These are phyloP conservation scores for Daldinia eschscholtzii DNA, from an alignment of 2,329 filamentous ascomycete species.

Conservation along the genomic window DNA sequence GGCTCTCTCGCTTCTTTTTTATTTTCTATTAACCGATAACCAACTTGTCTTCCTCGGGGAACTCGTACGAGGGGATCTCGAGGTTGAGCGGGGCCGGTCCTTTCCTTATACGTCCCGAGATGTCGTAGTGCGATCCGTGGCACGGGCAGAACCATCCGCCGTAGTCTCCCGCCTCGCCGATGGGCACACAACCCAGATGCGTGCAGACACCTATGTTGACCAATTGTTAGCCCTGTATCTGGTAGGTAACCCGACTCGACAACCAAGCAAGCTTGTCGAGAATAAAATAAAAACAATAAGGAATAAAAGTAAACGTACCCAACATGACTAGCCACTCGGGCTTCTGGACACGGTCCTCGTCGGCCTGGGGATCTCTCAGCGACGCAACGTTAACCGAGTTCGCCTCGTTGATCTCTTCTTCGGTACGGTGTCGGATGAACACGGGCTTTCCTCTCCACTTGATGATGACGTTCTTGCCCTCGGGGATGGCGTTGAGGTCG, in stretches of 20 bases:
- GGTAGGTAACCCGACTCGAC: background rate
- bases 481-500: conserved; percentile 89
- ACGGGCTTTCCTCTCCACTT: conserved; percentile 99
- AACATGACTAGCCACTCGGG: conserved; percentile 99
- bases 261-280: too few species aligned
- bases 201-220: conserved; percentile 88
- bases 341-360: conserved; percentile 95
- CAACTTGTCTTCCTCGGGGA: conserved; percentile 88
- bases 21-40: conserved; percentile 81
- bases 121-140: conserved; percentile 99
- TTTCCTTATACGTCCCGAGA: conserved; percentile 97
- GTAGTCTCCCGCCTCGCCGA: conserved; percentile 97
- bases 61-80: conserved; percentile 92
- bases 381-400: conserved; percentile 85
- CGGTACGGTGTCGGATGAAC: conserved; percentile 98
- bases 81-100: conserved; percentile 97
- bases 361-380: conserved; percentile 91
- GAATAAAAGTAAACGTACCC: conserved; percentile 67
- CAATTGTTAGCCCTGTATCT: conserved; percentile 35
- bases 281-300: too few species aligned
- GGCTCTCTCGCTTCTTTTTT: conserved; percentile 25
- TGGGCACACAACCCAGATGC: conserved; percentile 98
- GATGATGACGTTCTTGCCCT: conserved; percentile 99
- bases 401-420: conserved; percentile 93
- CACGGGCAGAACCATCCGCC: conserved; percentile 99